phyloP scores from a whole-genome alignment of 2,329 filamentous ascomycete genomes.

The Aspergillus amoenus region DNA sequence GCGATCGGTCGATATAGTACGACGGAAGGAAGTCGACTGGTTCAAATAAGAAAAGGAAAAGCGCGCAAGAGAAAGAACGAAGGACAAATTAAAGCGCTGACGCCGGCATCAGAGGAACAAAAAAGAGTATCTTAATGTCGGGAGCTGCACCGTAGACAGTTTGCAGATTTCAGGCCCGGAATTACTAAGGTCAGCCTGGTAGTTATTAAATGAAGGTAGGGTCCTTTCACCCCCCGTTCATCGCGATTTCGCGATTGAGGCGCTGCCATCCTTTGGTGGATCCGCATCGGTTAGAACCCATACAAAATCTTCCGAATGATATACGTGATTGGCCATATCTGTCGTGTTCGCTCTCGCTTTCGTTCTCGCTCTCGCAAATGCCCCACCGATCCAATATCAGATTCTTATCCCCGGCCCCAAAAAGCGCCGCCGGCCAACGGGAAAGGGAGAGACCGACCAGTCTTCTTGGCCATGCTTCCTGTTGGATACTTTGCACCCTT shows the following conservation, averaged over 20 bases:
- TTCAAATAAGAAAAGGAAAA: neutral
- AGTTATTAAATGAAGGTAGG: too few species aligned
- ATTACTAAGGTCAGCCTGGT: neutral
- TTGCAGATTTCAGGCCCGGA: neutral
- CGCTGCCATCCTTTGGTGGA: constrained; percentile 11
- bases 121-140: neutral
- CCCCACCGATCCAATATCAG: constrained; percentile 14
- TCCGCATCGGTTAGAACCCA: neutral
- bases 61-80: neutral
- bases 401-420: neutral
- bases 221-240: neutral
- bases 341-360: constrained; percentile 29
- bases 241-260: neutral
- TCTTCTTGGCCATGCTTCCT: neutral
- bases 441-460: neutral
- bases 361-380: constrained; percentile 23
- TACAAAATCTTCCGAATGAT: neutral
- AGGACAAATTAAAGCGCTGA: neutral
- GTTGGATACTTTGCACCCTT: neutral
- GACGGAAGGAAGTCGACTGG: neutral
- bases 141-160: neutral
- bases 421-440: neutral
- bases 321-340: constrained; percentile 14
- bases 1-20: neutral
- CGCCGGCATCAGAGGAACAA: neutral